These are phyloP conservation scores for Dryas octopetala DNA, from an alignment of 306 rosid genomes.

Conservation along the genomic window DNA sequence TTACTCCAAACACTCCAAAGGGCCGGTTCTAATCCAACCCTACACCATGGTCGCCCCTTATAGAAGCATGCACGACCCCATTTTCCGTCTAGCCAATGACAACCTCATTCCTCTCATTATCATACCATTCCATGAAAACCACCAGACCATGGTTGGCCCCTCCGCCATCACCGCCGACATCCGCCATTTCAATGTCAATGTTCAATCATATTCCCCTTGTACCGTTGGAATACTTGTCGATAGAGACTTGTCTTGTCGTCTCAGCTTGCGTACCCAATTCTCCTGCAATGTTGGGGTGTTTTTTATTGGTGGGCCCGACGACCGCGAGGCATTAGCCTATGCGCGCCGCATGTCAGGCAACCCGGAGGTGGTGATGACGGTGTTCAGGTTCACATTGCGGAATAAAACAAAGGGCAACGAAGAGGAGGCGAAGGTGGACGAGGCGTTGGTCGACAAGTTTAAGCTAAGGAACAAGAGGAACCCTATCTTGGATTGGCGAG, in stretches of 20 bases:
- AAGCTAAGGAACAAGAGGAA: conserved; percentile 30
- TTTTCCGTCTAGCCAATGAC: conserved; percentile 35
- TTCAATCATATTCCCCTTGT: conserved; percentile 72
- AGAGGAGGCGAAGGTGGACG: conserved; percentile 33
- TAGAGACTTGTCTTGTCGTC: conserved; percentile 42
- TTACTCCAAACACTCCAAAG: conserved; percentile 37
- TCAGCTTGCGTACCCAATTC: conserved; percentile 12
- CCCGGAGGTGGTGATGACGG: neutral
- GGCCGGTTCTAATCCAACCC: conserved; percentile 31
- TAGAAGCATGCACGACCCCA: conserved; percentile 51
- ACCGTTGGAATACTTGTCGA: conserved; percentile 69
- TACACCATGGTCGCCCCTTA: conserved; percentile 51
- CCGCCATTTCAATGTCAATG: conserved; percentile 54
- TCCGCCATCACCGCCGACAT: conserved; percentile 36
- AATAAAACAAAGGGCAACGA: neutral
- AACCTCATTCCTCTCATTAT: conserved; percentile 54
- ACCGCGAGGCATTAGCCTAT: conserved; percentile 61
- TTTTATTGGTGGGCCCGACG: conserved; percentile 80
- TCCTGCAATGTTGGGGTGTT: conserved; percentile 42
- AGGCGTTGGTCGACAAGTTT: conserved; percentile 45
- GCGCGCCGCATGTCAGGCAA: conserved; percentile 48
- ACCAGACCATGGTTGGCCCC: conserved; percentile 31
- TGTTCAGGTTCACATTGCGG: neutral
- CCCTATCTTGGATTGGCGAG: conserved; percentile 16
- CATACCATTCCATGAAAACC: conserved; percentile 50